Evolutionary conservation across 2,329 filamentous ascomycete genomes (phyloP), one percentile per base, ranked within the genome.

Genomic region (Phoma herbarum): DNA sequence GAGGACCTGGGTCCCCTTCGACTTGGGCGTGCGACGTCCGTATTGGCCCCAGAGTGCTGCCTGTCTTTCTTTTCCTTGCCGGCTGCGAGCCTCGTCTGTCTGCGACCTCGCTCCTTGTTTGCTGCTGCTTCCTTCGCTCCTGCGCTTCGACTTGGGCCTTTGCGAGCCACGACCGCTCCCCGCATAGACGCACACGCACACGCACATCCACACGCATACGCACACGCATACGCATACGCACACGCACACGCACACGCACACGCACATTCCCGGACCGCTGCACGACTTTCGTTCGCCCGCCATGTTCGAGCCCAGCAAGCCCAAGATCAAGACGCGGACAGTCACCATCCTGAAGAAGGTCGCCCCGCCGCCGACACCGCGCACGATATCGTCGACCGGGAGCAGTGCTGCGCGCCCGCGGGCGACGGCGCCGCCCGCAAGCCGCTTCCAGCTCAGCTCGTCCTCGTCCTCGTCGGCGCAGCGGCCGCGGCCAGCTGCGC

Each of bases 321-420:
- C 72, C 50, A 75, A 75, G 64, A 75, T 76, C 59, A 71, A 70
- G 59, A 70, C 67, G 45, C 67, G 67, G 31, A 74, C 72, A 26
- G 70, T 77, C 58, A 62, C 68, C 47, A 66, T 75, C 46, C 70
- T 72, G 60, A 73, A 67, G 56, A 67, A 58, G 25, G 63, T 54
- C 56, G 50, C 56, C 25, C 48, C 66, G 31, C 61, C 61, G 41
- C 28, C 66, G 18, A 47, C 53, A 42, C 26, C 62, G 47, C 42
- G 59, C 41, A 56, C 52, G 37, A 53, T 41, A 22, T 22, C 37
- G 20, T 23, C 37, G 10, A 14, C 1, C 20, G 37, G 49, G 25
- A 59, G 62, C 45, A 64, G 57, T 33, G 42, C 39, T 20, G 14
- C 50, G 41, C 50, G 50, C 20, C 39, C 41, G 14, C 67, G 66